These are phyloP conservation scores for Nemania sp. DNA, from an alignment of 2,329 filamentous ascomycete species.

Conservation along the genomic window DNA sequence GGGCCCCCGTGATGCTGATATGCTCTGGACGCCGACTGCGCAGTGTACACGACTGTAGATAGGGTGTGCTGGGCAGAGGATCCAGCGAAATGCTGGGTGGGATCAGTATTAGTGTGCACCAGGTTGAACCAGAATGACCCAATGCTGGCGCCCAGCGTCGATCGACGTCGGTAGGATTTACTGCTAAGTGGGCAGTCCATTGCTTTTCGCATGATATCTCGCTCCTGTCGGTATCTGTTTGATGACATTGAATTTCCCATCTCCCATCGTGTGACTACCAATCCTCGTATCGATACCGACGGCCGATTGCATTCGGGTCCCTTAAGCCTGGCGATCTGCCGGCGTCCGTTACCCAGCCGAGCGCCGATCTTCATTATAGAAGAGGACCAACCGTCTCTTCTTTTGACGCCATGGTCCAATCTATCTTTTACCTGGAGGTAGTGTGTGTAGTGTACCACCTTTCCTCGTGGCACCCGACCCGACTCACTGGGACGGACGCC, in stretches of 20 bases:
- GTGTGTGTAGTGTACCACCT: conserved; percentile 10
- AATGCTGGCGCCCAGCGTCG: neutral
- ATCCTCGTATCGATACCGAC: conserved; percentile 6
- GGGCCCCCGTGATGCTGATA: conserved; percentile 8
- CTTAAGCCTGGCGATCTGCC: conserved; percentile 8
- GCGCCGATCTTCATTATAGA: conserved; percentile 19
- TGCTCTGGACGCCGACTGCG: conserved; percentile 8
- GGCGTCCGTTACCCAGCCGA: conserved; percentile 6
- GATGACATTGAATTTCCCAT: conserved; percentile 1
- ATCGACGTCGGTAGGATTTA: conserved; percentile 10
- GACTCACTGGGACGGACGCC: conserved; percentile 32
- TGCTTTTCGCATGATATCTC: conserved; percentile 21
- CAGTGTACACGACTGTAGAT: no score
- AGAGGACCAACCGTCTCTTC: conserved; percentile 11
- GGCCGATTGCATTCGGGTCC: neutral
- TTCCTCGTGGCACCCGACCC: conserved; percentile 36
- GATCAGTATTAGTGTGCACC: neutral
- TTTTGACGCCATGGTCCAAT: conserved; percentile 22
- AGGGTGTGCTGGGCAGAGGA: neutral
- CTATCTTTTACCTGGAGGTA: no score
- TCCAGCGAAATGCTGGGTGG: neutral
- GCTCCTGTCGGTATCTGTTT: neutral
- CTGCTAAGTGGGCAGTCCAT: conserved; percentile 1
- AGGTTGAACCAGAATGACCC: neutral
- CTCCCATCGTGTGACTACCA: conserved; percentile 12